Conservation (phyloP, 257 asterid species). For the Petrea volubilis region DNA sequence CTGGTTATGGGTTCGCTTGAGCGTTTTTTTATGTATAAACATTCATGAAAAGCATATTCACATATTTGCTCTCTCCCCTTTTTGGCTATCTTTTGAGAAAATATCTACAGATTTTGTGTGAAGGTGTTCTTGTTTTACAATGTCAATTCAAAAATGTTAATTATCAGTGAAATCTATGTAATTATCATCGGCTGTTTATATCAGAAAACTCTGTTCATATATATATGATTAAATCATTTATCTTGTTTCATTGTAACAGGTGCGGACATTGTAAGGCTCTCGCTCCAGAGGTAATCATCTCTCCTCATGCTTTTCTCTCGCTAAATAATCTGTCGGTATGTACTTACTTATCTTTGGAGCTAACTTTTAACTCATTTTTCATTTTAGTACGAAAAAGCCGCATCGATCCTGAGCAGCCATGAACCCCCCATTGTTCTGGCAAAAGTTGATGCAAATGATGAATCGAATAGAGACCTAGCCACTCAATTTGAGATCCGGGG, state of each 20-base stretch:
- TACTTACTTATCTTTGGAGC: neutral
- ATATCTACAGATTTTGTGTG: neutral
- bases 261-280: slow-evolving; percentile 93
- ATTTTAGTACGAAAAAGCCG: slow-evolving; percentile 78
- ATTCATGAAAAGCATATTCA: neutral
- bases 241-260: slow-evolving; percentile 47
- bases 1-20: neutral
- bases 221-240: slow-evolving; percentile 8
- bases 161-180: neutral
- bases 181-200: neutral
- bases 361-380: slow-evolving; percentile 1
- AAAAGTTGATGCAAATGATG: slow-evolving; percentile 71
- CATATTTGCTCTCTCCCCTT: neutral
- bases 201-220: neutral
- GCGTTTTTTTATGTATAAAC: neutral
- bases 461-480: slow-evolving; percentile 55
- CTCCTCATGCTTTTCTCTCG: neutral
- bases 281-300: slow-evolving; percentile 81
- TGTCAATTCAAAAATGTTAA: neutral
- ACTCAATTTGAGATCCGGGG: slow-evolving; percentile 62
- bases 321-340: neutral
- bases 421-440: slow-evolving; percentile 75
- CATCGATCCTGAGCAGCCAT: slow-evolving; percentile 62
- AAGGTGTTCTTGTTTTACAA: neutral
- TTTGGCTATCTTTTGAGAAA: neutral